Evolutionary conservation across 1,284 basidiomycete genomes (phyloP).

Genomic region (Cryptococcus sp.): DNA sequence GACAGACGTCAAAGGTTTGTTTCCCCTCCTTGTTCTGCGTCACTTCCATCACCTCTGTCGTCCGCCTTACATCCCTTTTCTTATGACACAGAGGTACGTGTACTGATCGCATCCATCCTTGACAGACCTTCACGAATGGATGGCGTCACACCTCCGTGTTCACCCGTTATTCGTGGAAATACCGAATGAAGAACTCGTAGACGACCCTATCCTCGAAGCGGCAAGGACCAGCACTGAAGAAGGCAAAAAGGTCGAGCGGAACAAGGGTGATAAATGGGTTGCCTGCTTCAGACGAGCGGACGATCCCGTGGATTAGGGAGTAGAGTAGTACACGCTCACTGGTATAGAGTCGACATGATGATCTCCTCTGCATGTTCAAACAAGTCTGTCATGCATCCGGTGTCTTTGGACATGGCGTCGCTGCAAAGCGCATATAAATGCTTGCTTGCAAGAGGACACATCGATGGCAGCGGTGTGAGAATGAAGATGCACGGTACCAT

Average conservation of each 20-base stretch:
- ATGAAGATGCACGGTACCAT: no score
- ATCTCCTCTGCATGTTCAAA: not conserved
- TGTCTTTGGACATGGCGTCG: no score
- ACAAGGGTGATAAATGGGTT: constrained; percentile 77
- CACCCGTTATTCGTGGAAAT: constrained; percentile 87
- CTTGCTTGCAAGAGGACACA: no score
- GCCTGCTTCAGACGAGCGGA: constrained; percentile 47
- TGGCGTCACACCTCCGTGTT: constrained; percentile 78
- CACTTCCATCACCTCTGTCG: not conserved
- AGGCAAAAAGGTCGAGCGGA: constrained; percentile 93
- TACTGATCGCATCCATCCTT: no score
- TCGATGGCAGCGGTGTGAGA: no score
- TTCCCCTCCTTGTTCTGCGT: not conserved
- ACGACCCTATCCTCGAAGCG: constrained; percentile 68
- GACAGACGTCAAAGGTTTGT: constrained; percentile 77
- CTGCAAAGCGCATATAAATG: no score
- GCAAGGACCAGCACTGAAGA: constrained; percentile 88
- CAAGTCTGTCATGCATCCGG: no score
- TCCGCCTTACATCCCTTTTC: not conserved
- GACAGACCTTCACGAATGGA: constrained; percentile 88
- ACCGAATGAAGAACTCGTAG: constrained; percentile 69
- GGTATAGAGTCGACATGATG: not conserved
- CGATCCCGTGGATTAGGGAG: constrained; percentile 29
- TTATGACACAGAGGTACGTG: not conserved
- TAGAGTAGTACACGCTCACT: not conserved